Base-by-base conservation (phyloP, 148 eudicot genomes). In the Vaccinium myrtillus region DNA sequence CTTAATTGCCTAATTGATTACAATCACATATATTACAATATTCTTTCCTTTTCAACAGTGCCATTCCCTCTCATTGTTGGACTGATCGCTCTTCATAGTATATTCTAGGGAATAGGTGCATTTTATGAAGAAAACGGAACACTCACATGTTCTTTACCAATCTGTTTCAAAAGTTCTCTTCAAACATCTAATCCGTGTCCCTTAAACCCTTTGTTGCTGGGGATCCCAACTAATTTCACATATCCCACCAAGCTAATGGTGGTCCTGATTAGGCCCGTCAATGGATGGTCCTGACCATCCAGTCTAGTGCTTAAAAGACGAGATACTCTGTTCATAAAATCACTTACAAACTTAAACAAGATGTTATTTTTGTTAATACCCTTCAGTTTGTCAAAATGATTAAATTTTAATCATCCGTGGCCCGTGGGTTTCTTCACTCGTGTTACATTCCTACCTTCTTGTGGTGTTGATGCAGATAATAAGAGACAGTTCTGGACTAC, bases 401-500 rank as follows among this genome's bases (percentile, higher is more conserved):
- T 27, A 43, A 18, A 75, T 16, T 19, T 4, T 14, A 6, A 13
- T 53, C 5, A 14, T 23, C 14, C 0, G 10, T 12, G 6, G 59
- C 12, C 14, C 0, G 10, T 12, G 6, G 59, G 6, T 79, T 18
- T 54, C 67, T 36, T 54, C 14, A 55, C 49, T 21, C 67, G 1
- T 6, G 4, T 16, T 30, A 56, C 23, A 61, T 81, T 84, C 65
- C 53, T 58, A 76, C 69, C 15, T 63, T 39, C 9, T 81, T 54
- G 23, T 53, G 54, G 84, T 15, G 4, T 32, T 84, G 21, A 25
- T 88, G 94, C 91, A 95, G 98, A 94, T 95, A 82, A 91, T 92
- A 69, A 91, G 97, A 85, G 98, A 93, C 85, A 82, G 90, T 78
- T 84, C 86, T 70, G 97, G 98, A 58, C 75, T 90, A 80, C 93